Conservation (phyloP, 1,284 basidiomycete species). For the Boletus mariae region DNA sequence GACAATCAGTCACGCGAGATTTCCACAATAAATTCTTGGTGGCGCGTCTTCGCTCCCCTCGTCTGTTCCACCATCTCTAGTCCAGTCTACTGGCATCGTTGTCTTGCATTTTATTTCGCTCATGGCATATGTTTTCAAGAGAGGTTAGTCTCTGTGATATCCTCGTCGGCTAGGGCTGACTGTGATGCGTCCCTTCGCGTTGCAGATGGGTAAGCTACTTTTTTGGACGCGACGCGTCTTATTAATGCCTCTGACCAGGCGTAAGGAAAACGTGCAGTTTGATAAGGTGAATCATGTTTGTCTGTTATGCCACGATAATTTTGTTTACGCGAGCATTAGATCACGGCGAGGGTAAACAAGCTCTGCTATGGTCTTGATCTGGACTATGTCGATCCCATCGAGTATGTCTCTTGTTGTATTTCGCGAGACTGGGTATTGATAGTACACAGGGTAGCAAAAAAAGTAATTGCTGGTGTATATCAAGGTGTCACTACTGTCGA, state of each 20-base stretch:
- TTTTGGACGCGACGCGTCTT: slow-evolving; percentile 24
- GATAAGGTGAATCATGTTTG: slow-evolving; percentile 60
- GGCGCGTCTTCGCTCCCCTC: slow-evolving; percentile 31
- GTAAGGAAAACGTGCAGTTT: slow-evolving; percentile 84
- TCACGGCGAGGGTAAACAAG: slow-evolving; percentile 90
- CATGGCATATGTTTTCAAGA: slow-evolving; percentile 73
- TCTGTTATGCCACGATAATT: neutral
- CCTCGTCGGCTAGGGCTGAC: slow-evolving; percentile 7
- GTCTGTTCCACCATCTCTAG: slow-evolving; percentile 33
- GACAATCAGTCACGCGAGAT: slow-evolving; percentile 29
- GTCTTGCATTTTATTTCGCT: slow-evolving; percentile 2
- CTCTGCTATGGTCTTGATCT: slow-evolving; percentile 96
- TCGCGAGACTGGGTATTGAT: slow-evolving; percentile 5
- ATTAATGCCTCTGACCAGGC: slow-evolving; percentile 40
- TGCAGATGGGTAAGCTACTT: slow-evolving; percentile 59
- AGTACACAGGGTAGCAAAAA: slow-evolving; percentile 73
- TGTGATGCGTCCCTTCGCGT: slow-evolving; percentile 11
- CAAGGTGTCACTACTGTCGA: slow-evolving; percentile 96
- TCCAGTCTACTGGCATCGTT: slow-evolving; percentile 4
- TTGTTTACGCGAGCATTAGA: slow-evolving; percentile 44
- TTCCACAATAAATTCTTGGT: slow-evolving; percentile 28
- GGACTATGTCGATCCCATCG: slow-evolving; percentile 91
- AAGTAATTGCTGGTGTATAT: slow-evolving; percentile 94
- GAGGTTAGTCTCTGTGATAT: slow-evolving; percentile 47
- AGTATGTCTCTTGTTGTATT: slow-evolving; percentile 47